Base-by-base conservation (phyloP, 2,329 filamentous ascomycete species). In the Verticillium dahliae region DNA sequence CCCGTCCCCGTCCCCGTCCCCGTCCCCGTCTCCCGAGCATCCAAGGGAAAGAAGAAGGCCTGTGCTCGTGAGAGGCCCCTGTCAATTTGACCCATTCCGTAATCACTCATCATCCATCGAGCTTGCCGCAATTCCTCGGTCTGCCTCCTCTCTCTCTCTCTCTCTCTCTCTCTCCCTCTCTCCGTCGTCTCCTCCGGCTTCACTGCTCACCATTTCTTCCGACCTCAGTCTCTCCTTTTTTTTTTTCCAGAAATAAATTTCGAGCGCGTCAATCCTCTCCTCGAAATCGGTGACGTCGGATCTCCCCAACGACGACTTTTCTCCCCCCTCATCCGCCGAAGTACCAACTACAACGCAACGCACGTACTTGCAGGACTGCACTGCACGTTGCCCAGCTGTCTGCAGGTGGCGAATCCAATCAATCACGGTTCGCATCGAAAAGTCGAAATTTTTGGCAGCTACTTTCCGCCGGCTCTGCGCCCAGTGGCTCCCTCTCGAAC, bases 91-190 rank as follows among this genome's bases (percentile, higher is more conserved):
- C 45, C 45, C 35, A 35, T 57, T 35, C 58, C 52, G 61, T 59
- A 62, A 63, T 64, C 61, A 62, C 59, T 57, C 62, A 61, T 61
- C 54, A 41, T 22, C 58, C 58, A 37, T 37, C 35, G 35, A 13
- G 35, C 35, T 57, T 58, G 22, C 3, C 27, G 27, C 54, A 33
- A 34, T 15, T 35, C 54, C 54, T 56, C 54, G 54, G 56, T 45
- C 37, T 33, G 31, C 57, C 45, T 58, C 31, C 37, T 59, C 50
- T 56, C 61, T 60, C 41, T 38, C 33, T 38, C 35, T 34, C 38
- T 62, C 58, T 63, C 60, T 57, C 56, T 38, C 45, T 57, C 37
- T 57, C 54, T 58, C 39, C 35, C 60, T 58, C 62, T 59, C 56
- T 37, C 54, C 38, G 61, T 56, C 62, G 54, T 54, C 52, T 61